Base-by-base conservation (phyloP, 1,139 yeast species). In the Nadsonia starkeyi-henricii region DNA sequence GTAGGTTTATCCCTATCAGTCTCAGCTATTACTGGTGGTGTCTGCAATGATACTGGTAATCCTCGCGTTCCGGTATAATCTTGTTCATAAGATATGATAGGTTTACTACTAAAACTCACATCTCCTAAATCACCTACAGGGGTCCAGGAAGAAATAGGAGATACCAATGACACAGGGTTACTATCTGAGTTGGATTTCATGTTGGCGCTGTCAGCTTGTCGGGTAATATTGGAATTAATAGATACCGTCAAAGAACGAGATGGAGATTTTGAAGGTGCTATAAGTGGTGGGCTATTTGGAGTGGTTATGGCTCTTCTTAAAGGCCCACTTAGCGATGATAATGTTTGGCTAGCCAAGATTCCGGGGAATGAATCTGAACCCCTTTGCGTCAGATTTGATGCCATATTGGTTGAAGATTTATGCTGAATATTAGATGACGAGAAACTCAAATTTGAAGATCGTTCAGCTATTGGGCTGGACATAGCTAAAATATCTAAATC, bases 91-190 rank as follows among this genome's bases (percentile, higher is more conserved):
- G 28, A 5, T 5, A 23, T 9, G 28, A 15, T 33, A 33, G 4
- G 4, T 13, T 33, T 15, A n/a, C 17, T n/a, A 33, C 12, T 33
- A 33, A 15, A 33, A 15, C 17, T 33, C 17, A 15, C 39, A 33
- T 15, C 12, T 15, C 39, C 39, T 15, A 33, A 33, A 13, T 33
- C 39, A 33, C 39, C 39, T 13, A 33, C 37, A 18, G 20, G 20
- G 18, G 43, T 19, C 28, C 43, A 15, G 5, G 39, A 23, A 45
- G 47, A 33, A 13, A 43, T 17, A 21, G 45, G 45, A 18, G n/a
- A 2, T 54, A 36, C 55, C 56, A 54, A 9, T 3, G 39, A 33
- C 12, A 15, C 39, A n/a, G 15, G 4, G 17, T n/a, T n/a, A 15
- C 15, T 33, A 13, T 33, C 39, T 9, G 12, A 33, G 12, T 33